Percentiles rank a stretch among this genome's conserved stretches.
Evolutionary conservation across 495 filamentous ascomycete species (phyloP).

Genomic region (Xylona heveae): DNA sequence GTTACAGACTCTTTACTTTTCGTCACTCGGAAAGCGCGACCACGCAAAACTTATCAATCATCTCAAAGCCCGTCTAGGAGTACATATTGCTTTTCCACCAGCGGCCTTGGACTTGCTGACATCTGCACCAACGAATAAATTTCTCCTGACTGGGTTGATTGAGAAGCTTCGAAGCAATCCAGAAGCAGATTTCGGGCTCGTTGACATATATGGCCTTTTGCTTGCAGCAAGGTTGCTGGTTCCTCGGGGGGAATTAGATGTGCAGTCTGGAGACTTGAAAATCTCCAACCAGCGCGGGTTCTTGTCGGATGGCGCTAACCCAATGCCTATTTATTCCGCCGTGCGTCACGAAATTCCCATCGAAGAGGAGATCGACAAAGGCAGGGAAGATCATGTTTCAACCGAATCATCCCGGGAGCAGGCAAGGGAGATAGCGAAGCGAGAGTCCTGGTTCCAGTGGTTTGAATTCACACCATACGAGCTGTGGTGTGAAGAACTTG

Average conservation of each 20-base stretch:
- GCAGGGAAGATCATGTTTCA: too few species aligned
- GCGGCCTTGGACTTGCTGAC: slow-evolving; percentile 54
- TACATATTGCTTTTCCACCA: slow-evolving; percentile 86
- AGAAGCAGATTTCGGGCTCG: slow-evolving; percentile 63
- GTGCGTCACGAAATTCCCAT: slow-evolving; percentile 91
- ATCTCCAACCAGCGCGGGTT: slow-evolving; percentile 62
- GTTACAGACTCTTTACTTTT: slow-evolving; percentile 77
- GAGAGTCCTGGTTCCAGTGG: slow-evolving; percentile 91
- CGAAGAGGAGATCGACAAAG: slow-evolving; percentile 14
- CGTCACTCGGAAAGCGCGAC: slow-evolving; percentile 45
- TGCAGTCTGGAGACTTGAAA: slow-evolving; percentile 63
- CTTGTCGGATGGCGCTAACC: slow-evolving; percentile 52
- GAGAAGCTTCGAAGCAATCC: slow-evolving; percentile 77
- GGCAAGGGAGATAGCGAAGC: slow-evolving; percentile 39
- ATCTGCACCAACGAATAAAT: slow-evolving; percentile 76
- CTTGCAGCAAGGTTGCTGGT: slow-evolving; percentile 68
- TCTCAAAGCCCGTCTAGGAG: slow-evolving; percentile 58
- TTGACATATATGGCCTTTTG: slow-evolving; percentile 79
- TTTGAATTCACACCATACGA: slow-evolving; percentile 94
- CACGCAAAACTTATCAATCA: slow-evolving; percentile 55
- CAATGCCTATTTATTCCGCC: slow-evolving; percentile 83
- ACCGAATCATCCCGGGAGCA: slow-evolving; percentile 21
- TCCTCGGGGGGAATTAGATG: slow-evolving; percentile 58
- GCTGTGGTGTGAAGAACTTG: slow-evolving; percentile 82
- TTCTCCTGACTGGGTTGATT: slow-evolving; percentile 65